Evolutionary conservation across 768 basidiomycete genomes (phyloP), one percentile per base, ranked within the genome.

Genomic region (Hericium erinaceus): DNA sequence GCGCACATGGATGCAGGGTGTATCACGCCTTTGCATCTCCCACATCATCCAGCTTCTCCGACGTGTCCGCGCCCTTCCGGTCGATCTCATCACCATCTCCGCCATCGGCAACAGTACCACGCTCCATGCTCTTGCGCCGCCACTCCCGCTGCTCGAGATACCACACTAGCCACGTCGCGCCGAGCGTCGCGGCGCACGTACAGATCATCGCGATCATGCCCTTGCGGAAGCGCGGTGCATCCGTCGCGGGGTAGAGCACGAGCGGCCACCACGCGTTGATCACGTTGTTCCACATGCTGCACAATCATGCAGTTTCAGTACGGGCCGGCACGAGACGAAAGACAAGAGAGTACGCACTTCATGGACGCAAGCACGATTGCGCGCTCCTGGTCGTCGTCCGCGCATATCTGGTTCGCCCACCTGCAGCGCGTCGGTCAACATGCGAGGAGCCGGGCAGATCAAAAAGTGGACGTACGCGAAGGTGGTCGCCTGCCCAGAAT

Each of bases 391-490:
- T 83, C 76, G 68, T 90, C 84, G 61, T 87, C 82, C 26, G 81
- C 78, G 57, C 83, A 84, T 53, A 87, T 78, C 65, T 87, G 83
- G 67, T 90, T 90, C n/a, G 87, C 85, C 88, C 89, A 50, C 6
- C 48, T 50, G 18, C 48, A 28, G n/a, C 15, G 16, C 37, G 49
- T 39, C 22, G 59, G 20, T 39, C 24, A 33, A 59, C 49, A 59
- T 50, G 39, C 16, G 52, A 10, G 39, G 52, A n/a, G 10, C 22
- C 16, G 3, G 33, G 37, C 16, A n/a, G n/a, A n/a, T 22, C n/a
- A 16, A 11, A 22, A 11, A 5, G 48, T 9, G 9, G 15, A 50
- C 48, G 6, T 16, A 84, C 79, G 84, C 83, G 64, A 89, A 89
- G 24, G 86, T 90, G 16, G 80, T 82, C 6, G 86, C 89, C 66